Conservation (phyloP, 2,329 filamentous ascomycete genomes). For the Diaporthe vexans region DNA sequence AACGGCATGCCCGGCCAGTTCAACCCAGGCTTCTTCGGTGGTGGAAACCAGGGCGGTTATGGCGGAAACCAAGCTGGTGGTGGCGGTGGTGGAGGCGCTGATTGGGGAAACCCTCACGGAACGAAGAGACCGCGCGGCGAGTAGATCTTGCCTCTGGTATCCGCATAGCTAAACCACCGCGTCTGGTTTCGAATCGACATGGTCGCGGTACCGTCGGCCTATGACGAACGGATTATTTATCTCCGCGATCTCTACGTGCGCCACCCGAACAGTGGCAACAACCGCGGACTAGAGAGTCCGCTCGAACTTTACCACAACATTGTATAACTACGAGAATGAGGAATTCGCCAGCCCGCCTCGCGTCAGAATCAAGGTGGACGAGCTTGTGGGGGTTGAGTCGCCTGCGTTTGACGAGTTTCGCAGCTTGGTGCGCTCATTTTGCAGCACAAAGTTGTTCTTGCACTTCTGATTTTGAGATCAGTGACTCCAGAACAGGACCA, state of each 20-base stretch:
- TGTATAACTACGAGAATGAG: background rate
- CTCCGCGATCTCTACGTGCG: background rate
- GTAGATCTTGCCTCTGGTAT: slow-evolving; percentile 48
- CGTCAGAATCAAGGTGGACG: background rate
- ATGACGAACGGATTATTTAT: background rate
- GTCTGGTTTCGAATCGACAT: background rate
- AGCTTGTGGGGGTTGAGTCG: background rate
- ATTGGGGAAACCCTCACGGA: slow-evolving; percentile 85
- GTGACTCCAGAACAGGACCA: background rate
- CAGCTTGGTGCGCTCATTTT: background rate
- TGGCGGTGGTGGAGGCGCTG: slow-evolving; percentile 55
- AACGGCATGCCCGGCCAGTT: slow-evolving; percentile 79
- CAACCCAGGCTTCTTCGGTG: slow-evolving; percentile 79
- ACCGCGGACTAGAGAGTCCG: background rate
- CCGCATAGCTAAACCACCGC: background rate
- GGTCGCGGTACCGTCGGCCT: background rate
- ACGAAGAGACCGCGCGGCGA: slow-evolving; percentile 85
- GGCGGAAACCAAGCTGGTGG: slow-evolving; percentile 74
- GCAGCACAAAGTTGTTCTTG: background rate
- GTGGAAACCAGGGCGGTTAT: slow-evolving; percentile 66
- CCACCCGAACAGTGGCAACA: background rate
- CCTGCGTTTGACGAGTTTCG: background rate
- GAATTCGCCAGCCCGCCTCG: background rate
- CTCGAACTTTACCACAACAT: background rate
- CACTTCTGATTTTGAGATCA: too few relatives aligned